A percentile compares a stretch with the other conserved stretches of the same genome.
Evolutionary conservation across 495 filamentous ascomycete genomes (phyloP).

Genomic region (Hypoxylon lenormandii): DNA sequence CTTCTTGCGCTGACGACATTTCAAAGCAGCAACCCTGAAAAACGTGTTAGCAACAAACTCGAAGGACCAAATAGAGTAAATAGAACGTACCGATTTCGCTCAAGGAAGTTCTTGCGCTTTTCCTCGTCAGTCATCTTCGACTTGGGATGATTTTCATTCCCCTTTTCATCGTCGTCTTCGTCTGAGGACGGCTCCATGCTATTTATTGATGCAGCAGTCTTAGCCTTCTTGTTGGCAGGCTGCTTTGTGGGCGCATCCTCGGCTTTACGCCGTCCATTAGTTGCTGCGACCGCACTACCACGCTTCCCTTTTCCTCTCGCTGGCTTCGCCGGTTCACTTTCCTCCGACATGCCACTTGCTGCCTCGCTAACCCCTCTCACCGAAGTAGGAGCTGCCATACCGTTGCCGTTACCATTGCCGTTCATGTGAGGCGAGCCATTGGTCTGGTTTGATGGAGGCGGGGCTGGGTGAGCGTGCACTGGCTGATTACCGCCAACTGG

Average conservation of each 20-base stretch:
- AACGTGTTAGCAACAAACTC: slow-evolving; percentile 44
- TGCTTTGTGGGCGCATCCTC: slow-evolving; percentile 77
- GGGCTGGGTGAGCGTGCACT: slow-evolving; percentile 53
- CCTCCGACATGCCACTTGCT: slow-evolving; percentile 78
- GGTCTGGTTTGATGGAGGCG: slow-evolving; percentile 54
- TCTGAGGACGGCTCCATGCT: slow-evolving; percentile 64
- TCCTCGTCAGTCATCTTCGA: slow-evolving; percentile 99
- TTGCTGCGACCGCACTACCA: slow-evolving; percentile 50
- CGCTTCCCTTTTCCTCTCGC: slow-evolving; percentile 79
- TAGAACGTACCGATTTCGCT: slow-evolving; percentile 86
- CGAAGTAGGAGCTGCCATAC: slow-evolving; percentile 57
- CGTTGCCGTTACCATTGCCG: slow-evolving; percentile 53
- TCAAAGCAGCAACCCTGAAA: slow-evolving; percentile 88
- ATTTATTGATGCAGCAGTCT: slow-evolving; percentile 61
- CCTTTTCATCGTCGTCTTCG: slow-evolving; percentile 65
- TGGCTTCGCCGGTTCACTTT: slow-evolving; percentile 72
- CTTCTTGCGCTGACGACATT: slow-evolving; percentile 98
- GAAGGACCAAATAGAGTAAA: slow-evolving; percentile 3
- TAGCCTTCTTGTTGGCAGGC: slow-evolving; percentile 76
- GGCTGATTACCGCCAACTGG: slow-evolving; percentile 63
- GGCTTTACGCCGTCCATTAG: slow-evolving; percentile 79
- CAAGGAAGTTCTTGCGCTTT: slow-evolving; percentile 97
- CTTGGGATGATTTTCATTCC: slow-evolving; percentile 58
- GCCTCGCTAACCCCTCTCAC: slow-evolving; percentile 73
- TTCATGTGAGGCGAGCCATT: slow-evolving; percentile 67